A percentile compares a stretch with the other conserved stretches of the same genome.
Conservation (phyloP, 805 yeast genomes). For the Myxozyma udenii region DNA sequence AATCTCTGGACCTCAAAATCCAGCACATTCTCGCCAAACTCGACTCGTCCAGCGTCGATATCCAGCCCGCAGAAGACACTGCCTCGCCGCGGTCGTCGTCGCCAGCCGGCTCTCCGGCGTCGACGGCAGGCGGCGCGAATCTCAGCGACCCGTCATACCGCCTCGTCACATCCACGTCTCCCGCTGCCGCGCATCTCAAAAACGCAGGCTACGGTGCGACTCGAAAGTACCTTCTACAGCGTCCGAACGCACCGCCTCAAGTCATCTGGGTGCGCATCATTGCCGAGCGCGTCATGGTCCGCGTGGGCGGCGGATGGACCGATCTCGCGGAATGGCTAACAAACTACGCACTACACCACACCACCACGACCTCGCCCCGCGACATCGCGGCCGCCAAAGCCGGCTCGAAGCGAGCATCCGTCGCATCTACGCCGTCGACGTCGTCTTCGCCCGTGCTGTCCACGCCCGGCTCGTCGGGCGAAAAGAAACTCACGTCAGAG, state of each 20-base stretch:
- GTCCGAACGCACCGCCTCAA: conserved; percentile 30
- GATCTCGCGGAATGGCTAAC: conserved; percentile 31
- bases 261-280: conserved; percentile 31
- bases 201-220: conserved; percentile 31
- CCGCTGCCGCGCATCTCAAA: conserved; percentile 3
- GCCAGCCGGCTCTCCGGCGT: background rate
- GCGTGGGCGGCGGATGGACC: conserved; percentile 33
- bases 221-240: conserved; percentile 25
- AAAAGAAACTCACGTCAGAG: background rate
- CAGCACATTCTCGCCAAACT: conserved; percentile 12
- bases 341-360: conserved; percentile 25
- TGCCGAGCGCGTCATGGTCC: conserved; percentile 32
- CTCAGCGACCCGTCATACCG: conserved; percentile 2
- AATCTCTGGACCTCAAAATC: conserved; percentile 23
- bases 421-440: background rate
- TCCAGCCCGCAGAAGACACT: conserved; percentile 9
- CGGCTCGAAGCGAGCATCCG: background rate
- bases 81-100: background rate
- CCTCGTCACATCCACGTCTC: conserved; percentile 7
- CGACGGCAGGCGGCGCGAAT: too few relatives aligned
- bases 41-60: conserved; percentile 1
- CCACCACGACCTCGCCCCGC: background rate
- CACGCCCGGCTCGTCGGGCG: background rate
- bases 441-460: background rate
- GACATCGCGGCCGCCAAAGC: background rate